Base-by-base conservation (phyloP, 2,329 filamentous ascomycete genomes). In the Alternaria sp. region DNA sequence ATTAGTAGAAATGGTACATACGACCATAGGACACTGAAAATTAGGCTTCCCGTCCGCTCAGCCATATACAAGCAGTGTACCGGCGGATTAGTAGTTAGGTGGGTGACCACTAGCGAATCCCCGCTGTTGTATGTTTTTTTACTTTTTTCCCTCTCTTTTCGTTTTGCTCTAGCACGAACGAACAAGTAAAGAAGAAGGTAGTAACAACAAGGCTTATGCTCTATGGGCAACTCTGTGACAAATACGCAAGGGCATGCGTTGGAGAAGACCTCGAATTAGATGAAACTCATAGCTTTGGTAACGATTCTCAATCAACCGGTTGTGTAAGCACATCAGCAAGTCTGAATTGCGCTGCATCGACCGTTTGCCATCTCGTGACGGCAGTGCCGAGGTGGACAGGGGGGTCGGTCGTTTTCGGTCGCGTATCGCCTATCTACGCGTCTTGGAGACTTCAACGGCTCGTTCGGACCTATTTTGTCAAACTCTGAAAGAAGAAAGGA, bases 401-500 rank as follows among this genome's bases (percentile, higher is more conserved):
- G 40, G 46, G 5, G 30, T 49, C 46, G 46, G 46, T 34, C 4
- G n/a, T 49, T 34, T 14, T 34, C 11, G 11, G 16, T 49, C 46
- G 30, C 18, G 51, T 44, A 30, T 43, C 38, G 25, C 51, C 28
- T 54, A 43, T 32, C 25, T 22, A 3, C 18, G 27, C 18, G 1
- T 1, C 28, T 1, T 45, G 40, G 18, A 30, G 18, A 45, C 28
- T 32, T 54, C 40, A 45, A 54, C 40, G 51, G 40, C 51, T 44
- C 5, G 40, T 44, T 54, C 51, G 51, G 51, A 28, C 51, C 51
- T 44, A 34, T 34, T 54, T 28, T n/a, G 28, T 32, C 40, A 54
- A 45, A 34, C 40, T 34, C 40, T 54, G 40, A n/a, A 45, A n/a
- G 40, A 30, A 43, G 38, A 10, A n/a, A 45, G 20, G 40, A 30